These are phyloP conservation scores for Fermentozyma sake DNA, from an alignment of 1,139 yeast genomes.

Conservation along the genomic window DNA sequence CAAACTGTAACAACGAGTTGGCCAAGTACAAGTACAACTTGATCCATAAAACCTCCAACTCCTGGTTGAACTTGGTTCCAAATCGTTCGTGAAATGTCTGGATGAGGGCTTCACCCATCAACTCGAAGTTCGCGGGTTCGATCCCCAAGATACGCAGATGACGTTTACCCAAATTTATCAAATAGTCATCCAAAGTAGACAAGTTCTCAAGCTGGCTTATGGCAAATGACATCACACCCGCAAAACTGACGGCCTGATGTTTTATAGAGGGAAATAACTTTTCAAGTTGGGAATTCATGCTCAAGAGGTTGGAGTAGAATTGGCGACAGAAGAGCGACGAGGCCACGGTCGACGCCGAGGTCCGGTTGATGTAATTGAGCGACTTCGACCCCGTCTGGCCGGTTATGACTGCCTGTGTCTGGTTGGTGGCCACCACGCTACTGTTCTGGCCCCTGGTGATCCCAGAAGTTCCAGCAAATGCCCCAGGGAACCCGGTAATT, in stretches of 20 bases:
- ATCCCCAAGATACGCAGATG: slow-evolving; percentile 75
- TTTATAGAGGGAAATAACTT: slow-evolving; percentile 58
- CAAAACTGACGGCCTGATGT: slow-evolving; percentile 74
- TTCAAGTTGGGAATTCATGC: slow-evolving; percentile 51
- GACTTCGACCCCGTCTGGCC: slow-evolving; percentile 12
- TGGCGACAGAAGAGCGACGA: slow-evolving; percentile 56
- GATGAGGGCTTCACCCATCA: slow-evolving; percentile 76
- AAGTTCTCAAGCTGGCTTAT: slow-evolving; percentile 43
- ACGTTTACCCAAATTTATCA: slow-evolving; percentile 64
- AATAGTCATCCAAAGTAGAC: slow-evolving; percentile 50
- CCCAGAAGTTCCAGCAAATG: too few species aligned
- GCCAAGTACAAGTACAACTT: slow-evolving; percentile 59
- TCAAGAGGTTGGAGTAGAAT: slow-evolving; percentile 54
- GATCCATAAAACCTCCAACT: slow-evolving; percentile 68
- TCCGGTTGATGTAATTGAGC: slow-evolving; percentile 11
- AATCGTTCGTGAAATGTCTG: slow-evolving; percentile 71
- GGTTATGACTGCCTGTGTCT: slow-evolving; percentile 3
- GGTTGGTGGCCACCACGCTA: slow-evolving; percentile 4
- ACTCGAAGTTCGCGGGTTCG: slow-evolving; percentile 66
- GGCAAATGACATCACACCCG: slow-evolving; percentile 71
- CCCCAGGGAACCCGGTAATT: slow-evolving; percentile 26
- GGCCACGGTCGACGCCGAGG: slow-evolving; percentile 30
- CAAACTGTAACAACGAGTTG: slow-evolving; percentile 59
- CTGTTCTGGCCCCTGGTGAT: slow-evolving; percentile 7
- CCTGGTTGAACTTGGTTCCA: slow-evolving; percentile 41